Evolutionary conservation across 2,329 filamentous ascomycete genomes (phyloP).

Genomic region (Exophiala oligosperma): DNA sequence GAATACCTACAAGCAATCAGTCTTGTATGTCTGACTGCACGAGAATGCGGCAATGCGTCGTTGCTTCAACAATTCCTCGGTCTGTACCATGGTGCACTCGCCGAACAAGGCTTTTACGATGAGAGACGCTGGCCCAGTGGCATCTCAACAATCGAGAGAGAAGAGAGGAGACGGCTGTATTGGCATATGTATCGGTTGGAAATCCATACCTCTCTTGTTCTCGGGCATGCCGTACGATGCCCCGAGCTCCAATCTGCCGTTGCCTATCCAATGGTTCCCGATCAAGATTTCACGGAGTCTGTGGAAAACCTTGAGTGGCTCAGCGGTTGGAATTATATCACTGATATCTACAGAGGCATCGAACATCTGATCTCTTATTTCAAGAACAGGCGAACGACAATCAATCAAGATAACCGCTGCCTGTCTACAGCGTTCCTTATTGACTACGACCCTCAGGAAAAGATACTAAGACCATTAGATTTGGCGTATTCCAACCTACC

Average conservation of each 20-base stretch:
- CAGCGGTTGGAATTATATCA: slow-evolving; percentile 13
- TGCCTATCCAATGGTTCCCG: slow-evolving; percentile 5
- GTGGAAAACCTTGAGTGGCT: slow-evolving; percentile 4
- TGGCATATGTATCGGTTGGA: slow-evolving; percentile 17
- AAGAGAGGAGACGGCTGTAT: slow-evolving; percentile 11
- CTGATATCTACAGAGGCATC: slow-evolving; percentile 10
- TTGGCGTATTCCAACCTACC: background rate
- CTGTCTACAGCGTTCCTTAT: slow-evolving; percentile 1
- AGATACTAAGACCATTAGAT: background rate
- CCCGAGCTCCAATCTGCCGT: slow-evolving; percentile 11
- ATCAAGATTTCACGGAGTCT: slow-evolving; percentile 6
- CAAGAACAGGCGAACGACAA: background rate
- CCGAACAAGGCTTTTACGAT: slow-evolving; percentile 9
- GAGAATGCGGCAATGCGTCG: slow-evolving; percentile 3
- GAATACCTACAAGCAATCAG: slow-evolving; percentile 8
- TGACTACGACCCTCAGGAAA: slow-evolving; percentile 5
- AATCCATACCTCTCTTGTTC: slow-evolving; percentile 9
- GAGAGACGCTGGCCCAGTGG: slow-evolving; percentile 8
- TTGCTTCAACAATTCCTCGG: slow-evolving; percentile 10
- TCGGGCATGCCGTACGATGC: slow-evolving; percentile 11
- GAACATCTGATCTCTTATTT: slow-evolving; percentile 12
- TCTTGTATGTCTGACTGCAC: slow-evolving; percentile 8
- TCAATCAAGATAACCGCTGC: background rate
- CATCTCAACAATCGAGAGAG: slow-evolving; percentile 5
- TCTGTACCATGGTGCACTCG: slow-evolving; percentile 6